Percentiles rank a stretch among this genome's conserved stretches.
phyloP scores from a whole-genome alignment of 345 rosid species.

The Acer negundo region DNA sequence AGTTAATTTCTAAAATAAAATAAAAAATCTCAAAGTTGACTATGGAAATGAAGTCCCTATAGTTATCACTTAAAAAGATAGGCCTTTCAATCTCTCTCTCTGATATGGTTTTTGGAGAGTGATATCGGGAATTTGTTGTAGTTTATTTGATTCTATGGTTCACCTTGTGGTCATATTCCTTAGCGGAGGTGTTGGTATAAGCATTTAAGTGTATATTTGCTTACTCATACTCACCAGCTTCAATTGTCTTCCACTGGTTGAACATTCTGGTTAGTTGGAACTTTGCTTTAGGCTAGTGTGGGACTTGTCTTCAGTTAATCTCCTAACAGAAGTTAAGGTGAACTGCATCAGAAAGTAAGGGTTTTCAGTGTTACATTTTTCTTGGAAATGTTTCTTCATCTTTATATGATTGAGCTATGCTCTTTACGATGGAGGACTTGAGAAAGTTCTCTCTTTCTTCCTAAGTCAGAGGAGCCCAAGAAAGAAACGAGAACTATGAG shows the following conservation, averaged over 20 bases:
- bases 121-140: neutral
- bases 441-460: neutral
- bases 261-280: neutral
- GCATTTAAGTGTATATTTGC: neutral
- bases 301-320: neutral
- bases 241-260: neutral
- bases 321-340: neutral
- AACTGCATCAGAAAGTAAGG: neutral
- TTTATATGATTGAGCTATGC: neutral
- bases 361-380: neutral
- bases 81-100: neutral
- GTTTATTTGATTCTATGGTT: neutral
- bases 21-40: neutral
- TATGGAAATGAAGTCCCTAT: neutral
- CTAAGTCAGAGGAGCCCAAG: neutral
- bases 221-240: neutral
- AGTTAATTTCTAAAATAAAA: too few species aligned
- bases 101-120: neutral
- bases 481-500: neutral
- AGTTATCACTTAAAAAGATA: neutral
- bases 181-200: neutral
- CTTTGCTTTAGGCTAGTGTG: neutral
- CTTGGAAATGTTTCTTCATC: neutral
- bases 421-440: neutral
- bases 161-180: neutral